Conservation (phyloP, 2,329 filamentous ascomycete species). For the Hymenoscyphus fructigenus region DNA sequence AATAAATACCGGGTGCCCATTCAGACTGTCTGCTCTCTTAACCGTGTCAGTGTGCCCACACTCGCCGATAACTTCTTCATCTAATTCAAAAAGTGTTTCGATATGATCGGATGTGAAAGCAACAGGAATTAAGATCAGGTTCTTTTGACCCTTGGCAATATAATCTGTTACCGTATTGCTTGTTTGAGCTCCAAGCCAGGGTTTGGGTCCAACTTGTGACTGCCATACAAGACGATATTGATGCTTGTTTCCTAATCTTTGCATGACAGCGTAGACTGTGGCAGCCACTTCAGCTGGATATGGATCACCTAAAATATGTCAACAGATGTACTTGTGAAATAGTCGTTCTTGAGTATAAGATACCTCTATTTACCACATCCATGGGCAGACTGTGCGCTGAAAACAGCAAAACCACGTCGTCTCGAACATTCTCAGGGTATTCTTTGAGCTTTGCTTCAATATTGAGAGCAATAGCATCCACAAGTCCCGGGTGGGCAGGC, state of each 20-base stretch:
- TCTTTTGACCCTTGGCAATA: slow-evolving; percentile 85
- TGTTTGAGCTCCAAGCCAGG: slow-evolving; percentile 95
- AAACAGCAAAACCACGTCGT: slow-evolving; percentile 83
- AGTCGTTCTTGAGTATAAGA: slow-evolving; percentile 23
- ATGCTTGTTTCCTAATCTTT: slow-evolving; percentile 81
- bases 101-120: slow-evolving; percentile 99
- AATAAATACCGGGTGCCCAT: slow-evolving; percentile 89
- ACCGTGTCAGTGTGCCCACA: slow-evolving; percentile 74
- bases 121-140: slow-evolving; percentile 88
- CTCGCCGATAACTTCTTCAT: slow-evolving; percentile 92
- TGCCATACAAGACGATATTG: slow-evolving; percentile 96
- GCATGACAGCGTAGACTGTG: slow-evolving; percentile 96
- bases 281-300: slow-evolving; percentile 95
- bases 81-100: slow-evolving; percentile 91
- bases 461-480: slow-evolving; percentile 89
- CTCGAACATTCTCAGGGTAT: slow-evolving; percentile 78
- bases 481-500: slow-evolving; percentile 86
- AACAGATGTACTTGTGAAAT: slow-evolving; percentile 5
- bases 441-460: slow-evolving; percentile 82
- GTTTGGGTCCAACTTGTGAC: slow-evolving; percentile 91
- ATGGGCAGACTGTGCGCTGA: slow-evolving; percentile 96
- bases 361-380: slow-evolving; percentile 91
- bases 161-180: slow-evolving; percentile 84
- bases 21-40: slow-evolving; percentile 88
- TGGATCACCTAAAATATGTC: slow-evolving; percentile 65